These are phyloP conservation scores for Microbotryomycetes sp. DNA, from an alignment of 1,284 basidiomycete species.

Conservation along the genomic window DNA sequence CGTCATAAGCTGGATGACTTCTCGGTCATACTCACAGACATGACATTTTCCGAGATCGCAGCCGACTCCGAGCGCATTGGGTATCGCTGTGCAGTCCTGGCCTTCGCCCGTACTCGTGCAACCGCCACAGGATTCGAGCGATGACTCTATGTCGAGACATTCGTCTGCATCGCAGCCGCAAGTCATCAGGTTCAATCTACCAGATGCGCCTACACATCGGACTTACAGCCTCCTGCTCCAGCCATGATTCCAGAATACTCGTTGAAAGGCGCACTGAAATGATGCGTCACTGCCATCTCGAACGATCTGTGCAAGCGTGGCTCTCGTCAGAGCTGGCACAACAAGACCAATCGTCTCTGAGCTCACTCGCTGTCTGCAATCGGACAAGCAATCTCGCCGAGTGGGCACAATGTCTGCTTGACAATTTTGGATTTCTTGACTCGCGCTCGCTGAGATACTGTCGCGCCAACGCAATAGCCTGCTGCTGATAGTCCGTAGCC, in stretches of 20 bases:
- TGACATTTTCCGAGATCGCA: conserved; percentile 30
- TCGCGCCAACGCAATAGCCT: conserved; percentile 6
- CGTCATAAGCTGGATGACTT: not conserved
- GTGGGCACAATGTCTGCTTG: conserved; percentile 26
- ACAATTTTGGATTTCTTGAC: conserved; percentile 19
- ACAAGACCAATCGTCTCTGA: too few species aligned
- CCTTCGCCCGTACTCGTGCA: conserved; percentile 22
- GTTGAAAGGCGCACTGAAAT: conserved; percentile 11
- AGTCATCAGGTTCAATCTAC: too few species aligned
- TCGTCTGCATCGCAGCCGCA: conserved; percentile 15
- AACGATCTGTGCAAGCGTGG: conserved; percentile 6
- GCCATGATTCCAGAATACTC: conserved; percentile 21
- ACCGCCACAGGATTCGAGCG: conserved; percentile 30
- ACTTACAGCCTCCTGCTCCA: conserved; percentile 41
- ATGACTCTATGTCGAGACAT: conserved; percentile 17
- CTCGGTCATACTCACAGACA: conserved; percentile 22
- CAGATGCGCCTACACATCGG: too few species aligned
- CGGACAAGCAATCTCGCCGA: conserved; percentile 33
- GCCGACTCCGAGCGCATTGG: conserved; percentile 59
- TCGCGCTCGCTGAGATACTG: conserved; percentile 10
- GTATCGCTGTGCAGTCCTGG: conserved; percentile 60
- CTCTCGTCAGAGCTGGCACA: not conserved
- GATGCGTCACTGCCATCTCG: conserved; percentile 22
- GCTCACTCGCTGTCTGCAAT: conserved; percentile 24
- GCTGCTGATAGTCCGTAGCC: not conserved